A percentile compares a stretch with the other conserved stretches of the same genome.
phyloP scores from a whole-genome alignment of 2,329 filamentous ascomycete species.

The Colletotrichum chlorophyti region DNA sequence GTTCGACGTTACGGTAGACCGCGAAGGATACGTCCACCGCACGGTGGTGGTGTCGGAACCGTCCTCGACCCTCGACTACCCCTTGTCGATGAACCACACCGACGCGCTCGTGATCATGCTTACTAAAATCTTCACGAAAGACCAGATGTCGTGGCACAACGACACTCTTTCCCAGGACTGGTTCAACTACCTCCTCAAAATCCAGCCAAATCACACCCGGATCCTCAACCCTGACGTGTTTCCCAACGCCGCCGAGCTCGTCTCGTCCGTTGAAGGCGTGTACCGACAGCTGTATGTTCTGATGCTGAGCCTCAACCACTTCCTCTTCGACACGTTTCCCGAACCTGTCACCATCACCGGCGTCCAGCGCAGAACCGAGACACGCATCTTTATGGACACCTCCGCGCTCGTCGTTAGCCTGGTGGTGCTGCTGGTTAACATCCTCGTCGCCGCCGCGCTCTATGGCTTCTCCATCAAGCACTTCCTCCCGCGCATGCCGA shows the following conservation, averaged over 20 bases:
- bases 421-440: slow-evolving; percentile 49
- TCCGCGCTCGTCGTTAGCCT: slow-evolving; percentile 53
- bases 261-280: slow-evolving; percentile 28
- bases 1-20: slow-evolving; percentile 42
- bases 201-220: slow-evolving; percentile 33
- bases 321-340: slow-evolving; percentile 41
- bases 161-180: slow-evolving; percentile 50
- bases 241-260: slow-evolving; percentile 31
- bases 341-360: slow-evolving; percentile 17
- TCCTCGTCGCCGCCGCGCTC: slow-evolving; percentile 47
- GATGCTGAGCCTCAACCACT: slow-evolving; percentile 48
- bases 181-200: slow-evolving; percentile 53
- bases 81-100: slow-evolving; percentile 20
- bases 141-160: slow-evolving; percentile 51
- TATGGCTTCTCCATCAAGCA: slow-evolving; percentile 48
- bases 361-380: slow-evolving; percentile 35
- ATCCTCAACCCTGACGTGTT: slow-evolving; percentile 40
- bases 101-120: slow-evolving; percentile 14
- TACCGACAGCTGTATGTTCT: slow-evolving; percentile 36
- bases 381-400: slow-evolving; percentile 54
- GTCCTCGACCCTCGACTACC: slow-evolving; percentile 28
- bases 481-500: slow-evolving; percentile 59
- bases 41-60: slow-evolving; percentile 29
- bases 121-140: slow-evolving; percentile 12
- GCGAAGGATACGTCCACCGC: slow-evolving; percentile 31